phyloP scores from a whole-genome alignment of 2,329 filamentous ascomycete genomes.

The Ophiostoma populinum region DNA sequence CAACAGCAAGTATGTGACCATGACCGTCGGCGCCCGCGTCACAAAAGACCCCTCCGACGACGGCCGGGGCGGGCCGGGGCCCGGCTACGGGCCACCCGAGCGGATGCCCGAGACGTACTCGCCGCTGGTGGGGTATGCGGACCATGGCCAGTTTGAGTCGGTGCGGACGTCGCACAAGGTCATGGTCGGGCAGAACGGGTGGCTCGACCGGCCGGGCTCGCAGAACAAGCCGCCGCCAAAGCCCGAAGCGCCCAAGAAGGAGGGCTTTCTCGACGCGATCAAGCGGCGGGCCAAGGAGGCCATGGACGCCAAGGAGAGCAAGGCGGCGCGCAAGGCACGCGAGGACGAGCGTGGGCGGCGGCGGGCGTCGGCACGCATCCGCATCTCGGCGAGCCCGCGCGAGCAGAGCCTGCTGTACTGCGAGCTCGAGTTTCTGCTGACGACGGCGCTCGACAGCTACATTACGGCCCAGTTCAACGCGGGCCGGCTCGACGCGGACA shows the following conservation, averaged over 20 bases:
- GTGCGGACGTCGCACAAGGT: conserved; percentile 29
- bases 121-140: conserved; percentile 26
- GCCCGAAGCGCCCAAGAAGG: conserved; percentile 18
- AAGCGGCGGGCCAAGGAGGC: conserved; percentile 37
- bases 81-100: not conserved
- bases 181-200: conserved; percentile 37
- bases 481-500: conserved; percentile 34
- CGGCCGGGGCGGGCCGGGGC: no score
- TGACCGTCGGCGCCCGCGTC: not conserved
- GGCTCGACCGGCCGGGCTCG: conserved; percentile 34
- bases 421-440: conserved; percentile 39
- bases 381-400: conserved; percentile 34
- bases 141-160: conserved; percentile 15
- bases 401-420: conserved; percentile 42
- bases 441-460: conserved; percentile 32
- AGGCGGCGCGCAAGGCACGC: conserved; percentile 18
- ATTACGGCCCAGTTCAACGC: conserved; percentile 34
- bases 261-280: conserved; percentile 25
- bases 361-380: conserved; percentile 16
- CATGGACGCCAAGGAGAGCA: conserved; percentile 25
- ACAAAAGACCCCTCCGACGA: not conserved
- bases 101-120: conserved; percentile 18
- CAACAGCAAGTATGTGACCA: not conserved
- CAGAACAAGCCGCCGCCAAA: conserved; percentile 14
- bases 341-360: conserved; percentile 15